Evolutionary conservation across 768 basidiomycete species (phyloP).

Genomic region (Ramaria rubella): DNA sequence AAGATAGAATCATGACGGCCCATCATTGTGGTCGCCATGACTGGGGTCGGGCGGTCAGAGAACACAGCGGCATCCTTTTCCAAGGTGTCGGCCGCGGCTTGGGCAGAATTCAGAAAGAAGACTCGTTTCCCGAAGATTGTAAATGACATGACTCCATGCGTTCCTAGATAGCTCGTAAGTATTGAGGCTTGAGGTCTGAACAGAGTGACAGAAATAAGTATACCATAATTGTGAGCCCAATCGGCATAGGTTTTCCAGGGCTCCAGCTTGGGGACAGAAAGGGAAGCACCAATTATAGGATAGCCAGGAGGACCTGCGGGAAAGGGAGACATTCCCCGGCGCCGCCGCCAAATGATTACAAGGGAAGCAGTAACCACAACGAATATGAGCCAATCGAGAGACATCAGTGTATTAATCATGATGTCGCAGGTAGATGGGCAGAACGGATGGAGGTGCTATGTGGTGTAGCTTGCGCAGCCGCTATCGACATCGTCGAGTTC

Average conservation of each 20-base stretch:
- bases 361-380: too few species aligned
- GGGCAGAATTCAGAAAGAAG: conserved; percentile 13
- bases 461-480: too few species aligned
- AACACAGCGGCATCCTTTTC: conserved; percentile 15
- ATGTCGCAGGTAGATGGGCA: too few species aligned
- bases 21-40: conserved; percentile 5
- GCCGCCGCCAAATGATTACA: too few species aligned
- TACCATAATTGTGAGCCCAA: not conserved
- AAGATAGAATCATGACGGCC: not conserved
- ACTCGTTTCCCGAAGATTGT: conserved; percentile 10
- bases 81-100: conserved; percentile 15
- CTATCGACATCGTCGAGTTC: too few species aligned
- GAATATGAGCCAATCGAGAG: too few species aligned
- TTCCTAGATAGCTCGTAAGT: too few species aligned
- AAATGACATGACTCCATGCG: too few species aligned
- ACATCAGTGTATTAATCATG: too few species aligned
- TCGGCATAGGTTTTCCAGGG: not conserved
- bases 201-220: not conserved
- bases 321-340: too few species aligned
- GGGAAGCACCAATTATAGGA: not conserved
- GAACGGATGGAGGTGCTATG: too few species aligned
- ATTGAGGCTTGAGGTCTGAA: too few species aligned
- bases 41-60: conserved; percentile 14
- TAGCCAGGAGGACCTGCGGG: not conserved
- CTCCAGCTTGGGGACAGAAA: not conserved